Evolutionary conservation across 2,329 filamentous ascomycete species (phyloP).

Genomic region (Colletotrichum sp.): DNA sequence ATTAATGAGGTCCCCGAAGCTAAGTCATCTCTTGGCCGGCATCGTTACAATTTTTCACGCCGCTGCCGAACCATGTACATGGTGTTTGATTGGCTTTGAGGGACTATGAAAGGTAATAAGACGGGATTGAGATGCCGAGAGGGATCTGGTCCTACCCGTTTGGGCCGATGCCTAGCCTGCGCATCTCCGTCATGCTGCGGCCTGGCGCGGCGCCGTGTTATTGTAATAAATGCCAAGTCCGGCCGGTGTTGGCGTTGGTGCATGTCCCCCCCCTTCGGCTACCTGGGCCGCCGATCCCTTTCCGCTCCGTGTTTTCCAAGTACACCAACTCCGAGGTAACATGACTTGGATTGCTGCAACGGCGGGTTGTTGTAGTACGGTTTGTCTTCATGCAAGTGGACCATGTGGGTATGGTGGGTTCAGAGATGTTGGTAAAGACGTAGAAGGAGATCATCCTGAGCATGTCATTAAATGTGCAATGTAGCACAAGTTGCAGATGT

Average conservation of each 20-base stretch:
- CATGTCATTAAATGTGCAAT: background rate
- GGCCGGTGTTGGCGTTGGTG: background rate
- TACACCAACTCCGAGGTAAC: background rate
- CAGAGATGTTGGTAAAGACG: too few species aligned
- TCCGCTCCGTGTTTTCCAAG: background rate
- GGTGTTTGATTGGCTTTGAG: background rate
- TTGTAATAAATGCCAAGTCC: background rate
- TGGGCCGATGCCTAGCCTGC: background rate
- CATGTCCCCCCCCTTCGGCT: background rate
- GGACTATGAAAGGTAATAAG: background rate
- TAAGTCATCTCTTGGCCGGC: background rate
- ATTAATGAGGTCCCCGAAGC: background rate
- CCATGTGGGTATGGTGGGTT: background rate
- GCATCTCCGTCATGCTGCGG: slow-evolving; percentile 1
- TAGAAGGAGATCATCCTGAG: background rate
- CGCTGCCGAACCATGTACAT: background rate
- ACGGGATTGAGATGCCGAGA: background rate
- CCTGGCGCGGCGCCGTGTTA: background rate
- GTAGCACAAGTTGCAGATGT: background rate
- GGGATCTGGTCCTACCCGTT: background rate
- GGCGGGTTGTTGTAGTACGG: background rate
- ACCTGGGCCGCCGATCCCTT: background rate
- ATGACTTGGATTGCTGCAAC: background rate
- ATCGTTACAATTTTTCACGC: background rate
- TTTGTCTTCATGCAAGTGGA: background rate